These are phyloP conservation scores for Solanum sparsipilum DNA, from an alignment of 257 asterid genomes.

Conservation along the genomic window DNA sequence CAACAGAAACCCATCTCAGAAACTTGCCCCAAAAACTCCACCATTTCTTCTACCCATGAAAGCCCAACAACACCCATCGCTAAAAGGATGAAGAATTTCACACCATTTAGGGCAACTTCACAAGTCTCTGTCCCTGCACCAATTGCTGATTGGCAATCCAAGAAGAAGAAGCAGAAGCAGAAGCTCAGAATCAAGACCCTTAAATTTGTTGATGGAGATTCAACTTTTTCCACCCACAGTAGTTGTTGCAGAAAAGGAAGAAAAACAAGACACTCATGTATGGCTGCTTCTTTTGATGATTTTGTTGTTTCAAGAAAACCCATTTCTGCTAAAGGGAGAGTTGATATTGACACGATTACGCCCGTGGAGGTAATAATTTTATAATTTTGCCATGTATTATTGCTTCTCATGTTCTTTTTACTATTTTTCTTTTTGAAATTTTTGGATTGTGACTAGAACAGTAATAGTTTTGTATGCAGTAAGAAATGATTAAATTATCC, in stretches of 20 bases:
- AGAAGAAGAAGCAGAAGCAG: neutral
- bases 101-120: neutral
- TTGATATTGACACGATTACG: constrained; percentile 32
- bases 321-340: constrained; percentile 34
- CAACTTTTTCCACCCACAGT: neutral
- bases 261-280: neutral
- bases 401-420: neutral
- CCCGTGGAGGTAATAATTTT: constrained; percentile 40
- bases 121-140: neutral
- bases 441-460: neutral
- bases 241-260: neutral
- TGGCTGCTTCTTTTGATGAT: constrained; percentile 52
- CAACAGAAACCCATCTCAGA: neutral
- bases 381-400: neutral
- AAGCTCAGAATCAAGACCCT: neutral
- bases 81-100: neutral
- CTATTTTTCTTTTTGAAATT: neutral
- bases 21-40: neutral
- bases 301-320: constrained; percentile 69
- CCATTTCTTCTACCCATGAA: neutral
- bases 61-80: neutral
- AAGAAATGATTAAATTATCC: neutral
- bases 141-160: neutral
- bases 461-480: neutral
- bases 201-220: neutral